Conservation (phyloP, 176 grass and related monocot genomes). For the Panicum miliaceum region DNA sequence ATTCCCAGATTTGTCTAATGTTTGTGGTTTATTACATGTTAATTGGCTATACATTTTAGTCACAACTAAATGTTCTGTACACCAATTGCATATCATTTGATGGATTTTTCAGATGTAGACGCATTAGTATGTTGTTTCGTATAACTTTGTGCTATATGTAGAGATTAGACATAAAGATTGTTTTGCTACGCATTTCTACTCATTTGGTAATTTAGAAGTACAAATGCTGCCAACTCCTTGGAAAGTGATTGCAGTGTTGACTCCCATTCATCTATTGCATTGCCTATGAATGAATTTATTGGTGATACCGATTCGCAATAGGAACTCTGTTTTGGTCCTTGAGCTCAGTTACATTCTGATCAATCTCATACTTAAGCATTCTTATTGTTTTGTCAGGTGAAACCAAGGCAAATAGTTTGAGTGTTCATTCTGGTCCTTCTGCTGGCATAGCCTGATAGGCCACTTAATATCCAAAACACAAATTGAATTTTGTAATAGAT, state of each 20-base stretch:
- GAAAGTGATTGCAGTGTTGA: slow-evolving; percentile 51
- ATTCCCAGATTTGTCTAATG: not conserved
- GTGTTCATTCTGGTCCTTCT: not conserved
- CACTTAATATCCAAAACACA: not conserved
- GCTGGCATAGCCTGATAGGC: not conserved
- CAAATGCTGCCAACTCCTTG: slow-evolving; percentile 39
- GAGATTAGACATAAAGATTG: not conserved
- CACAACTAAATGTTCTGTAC: not conserved
- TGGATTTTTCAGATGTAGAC: not conserved
- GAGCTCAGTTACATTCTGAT: not conserved
- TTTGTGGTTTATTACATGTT: slow-evolving; percentile 13
- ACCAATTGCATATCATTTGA: not conserved
- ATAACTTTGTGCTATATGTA: not conserved
- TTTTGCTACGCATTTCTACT: not conserved
- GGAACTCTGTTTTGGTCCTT: slow-evolving; percentile 39
- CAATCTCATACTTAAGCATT: not conserved
- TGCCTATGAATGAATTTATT: slow-evolving; percentile 38
- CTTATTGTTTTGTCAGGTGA: not conserved
- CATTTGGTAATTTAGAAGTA: slow-evolving; percentile 35
- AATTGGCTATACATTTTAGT: slow-evolving; percentile 12
- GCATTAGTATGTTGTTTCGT: not conserved
- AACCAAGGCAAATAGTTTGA: not conserved
- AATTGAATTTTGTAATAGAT: not conserved
- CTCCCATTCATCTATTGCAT: not conserved
- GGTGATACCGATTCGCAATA: slow-evolving; percentile 43